Evolutionary conservation across 306 rosid species (phyloP).

Genomic region (Sesbania bispinosa): DNA sequence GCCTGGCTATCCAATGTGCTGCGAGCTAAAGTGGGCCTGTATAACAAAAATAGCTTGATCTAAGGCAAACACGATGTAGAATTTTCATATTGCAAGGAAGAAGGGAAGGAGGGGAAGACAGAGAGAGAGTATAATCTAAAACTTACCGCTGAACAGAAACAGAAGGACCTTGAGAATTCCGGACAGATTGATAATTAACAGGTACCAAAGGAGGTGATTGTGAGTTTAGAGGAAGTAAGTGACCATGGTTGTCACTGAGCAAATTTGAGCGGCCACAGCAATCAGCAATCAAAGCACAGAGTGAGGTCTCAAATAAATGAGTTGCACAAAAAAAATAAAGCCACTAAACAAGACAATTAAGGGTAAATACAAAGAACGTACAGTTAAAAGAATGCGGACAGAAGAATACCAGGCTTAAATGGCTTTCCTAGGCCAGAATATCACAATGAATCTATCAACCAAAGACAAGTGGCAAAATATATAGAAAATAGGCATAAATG

Average conservation of each 20-base stretch:
- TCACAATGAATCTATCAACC: background rate
- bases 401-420: constrained; percentile 13
- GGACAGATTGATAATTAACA: constrained; percentile 27
- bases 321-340: background rate
- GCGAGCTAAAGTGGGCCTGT: constrained; percentile 45
- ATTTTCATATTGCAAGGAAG: background rate
- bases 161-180: constrained; percentile 32
- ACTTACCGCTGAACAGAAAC: constrained; percentile 47
- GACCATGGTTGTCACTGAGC: constrained; percentile 26
- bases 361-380: constrained; percentile 10
- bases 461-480: background rate
- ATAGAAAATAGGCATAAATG: background rate
- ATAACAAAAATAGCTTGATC: constrained; percentile 20
- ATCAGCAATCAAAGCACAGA: constrained; percentile 21
- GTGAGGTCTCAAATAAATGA: constrained; percentile 14
- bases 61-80: constrained; percentile 5
- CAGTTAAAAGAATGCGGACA: constrained; percentile 5
- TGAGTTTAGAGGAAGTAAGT: constrained; percentile 30
- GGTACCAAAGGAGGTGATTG: constrained; percentile 34
- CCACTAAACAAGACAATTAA: background rate
- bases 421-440: constrained; percentile 2
- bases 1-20: constrained; percentile 35
- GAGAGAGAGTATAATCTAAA: constrained; percentile 20
- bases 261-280: constrained; percentile 18
- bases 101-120: background rate